Conservation (phyloP, 352 stramenopile species). For the Blastocystis sp. region DNA sequence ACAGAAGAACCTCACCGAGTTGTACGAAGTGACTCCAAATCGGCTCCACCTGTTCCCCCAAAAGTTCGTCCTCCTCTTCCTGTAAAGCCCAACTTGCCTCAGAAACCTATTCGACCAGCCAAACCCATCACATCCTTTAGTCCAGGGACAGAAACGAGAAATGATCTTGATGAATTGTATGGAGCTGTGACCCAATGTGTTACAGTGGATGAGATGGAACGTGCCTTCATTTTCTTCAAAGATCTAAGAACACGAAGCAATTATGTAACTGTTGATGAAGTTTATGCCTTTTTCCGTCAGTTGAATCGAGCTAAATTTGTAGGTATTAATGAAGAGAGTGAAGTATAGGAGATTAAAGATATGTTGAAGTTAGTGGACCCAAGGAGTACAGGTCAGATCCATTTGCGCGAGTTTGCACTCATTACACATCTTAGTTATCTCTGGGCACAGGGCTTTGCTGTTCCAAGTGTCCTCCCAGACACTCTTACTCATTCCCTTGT, state of each 20-base stretch:
- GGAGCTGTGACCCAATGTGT: neutral
- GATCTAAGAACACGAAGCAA: neutral
- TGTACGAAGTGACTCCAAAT: too few relatives aligned
- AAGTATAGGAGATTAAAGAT: neutral
- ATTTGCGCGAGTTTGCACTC: conserved; percentile 18
- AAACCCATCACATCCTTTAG: neutral
- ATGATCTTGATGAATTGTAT: neutral
- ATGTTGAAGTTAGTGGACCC: neutral
- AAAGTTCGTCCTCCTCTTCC: neutral
- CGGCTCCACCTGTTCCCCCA: neutral
- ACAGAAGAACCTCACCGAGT: too few relatives aligned
- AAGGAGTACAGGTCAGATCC: neutral
- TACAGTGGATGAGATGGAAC: conserved; percentile 30
- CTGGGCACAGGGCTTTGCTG: neutral
- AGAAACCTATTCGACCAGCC: conserved; percentile 10
- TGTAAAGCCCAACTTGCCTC: neutral
- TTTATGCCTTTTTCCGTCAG: conserved; percentile 9
- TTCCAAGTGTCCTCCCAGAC: neutral
- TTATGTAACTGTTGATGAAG: neutral
- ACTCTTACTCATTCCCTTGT: neutral
- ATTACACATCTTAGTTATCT: conserved; percentile 21
- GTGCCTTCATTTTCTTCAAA: conserved; percentile 21
- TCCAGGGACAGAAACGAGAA: neutral
- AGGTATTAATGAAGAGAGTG: neutral
- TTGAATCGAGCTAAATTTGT: neutral